phyloP scores from a whole-genome alignment of 73 alveolate species.

The Paramecium tetraurelia region DNA sequence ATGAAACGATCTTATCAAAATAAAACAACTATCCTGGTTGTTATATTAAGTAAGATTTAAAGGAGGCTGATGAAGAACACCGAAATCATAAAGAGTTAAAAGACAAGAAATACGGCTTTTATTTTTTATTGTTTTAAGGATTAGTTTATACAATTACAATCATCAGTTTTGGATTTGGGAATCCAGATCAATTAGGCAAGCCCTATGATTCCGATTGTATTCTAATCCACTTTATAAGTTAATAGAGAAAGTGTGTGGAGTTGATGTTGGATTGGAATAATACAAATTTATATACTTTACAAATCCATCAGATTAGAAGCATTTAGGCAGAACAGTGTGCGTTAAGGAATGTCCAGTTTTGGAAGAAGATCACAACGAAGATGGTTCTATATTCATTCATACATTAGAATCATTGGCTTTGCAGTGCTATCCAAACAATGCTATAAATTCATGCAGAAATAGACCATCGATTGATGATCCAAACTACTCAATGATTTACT shows the following conservation, averaged over 20 bases:
- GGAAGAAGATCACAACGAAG: neutral
- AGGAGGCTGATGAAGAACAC: neutral
- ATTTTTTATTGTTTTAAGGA: slow-evolving; percentile 24
- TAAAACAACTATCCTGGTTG: neutral
- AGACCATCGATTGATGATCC: slow-evolving; percentile 29
- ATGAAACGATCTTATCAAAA: neutral
- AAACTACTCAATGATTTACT: neutral
- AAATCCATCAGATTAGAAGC: neutral
- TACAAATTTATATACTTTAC: neutral
- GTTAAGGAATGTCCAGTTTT: neutral
- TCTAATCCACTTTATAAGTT: neutral
- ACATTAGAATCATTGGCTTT: neutral
- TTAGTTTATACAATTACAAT: neutral
- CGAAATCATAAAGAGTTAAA: neutral
- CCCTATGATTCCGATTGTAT: slow-evolving; percentile 9
- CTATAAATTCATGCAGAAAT: neutral
- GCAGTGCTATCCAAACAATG: neutral
- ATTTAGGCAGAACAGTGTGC: neutral
- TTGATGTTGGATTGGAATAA: neutral
- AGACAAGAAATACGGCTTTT: neutral
- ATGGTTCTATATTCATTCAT: neutral
- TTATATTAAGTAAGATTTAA: neutral
- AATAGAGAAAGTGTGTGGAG: slow-evolving; percentile 15
- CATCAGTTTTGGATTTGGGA: slow-evolving; percentile 17
- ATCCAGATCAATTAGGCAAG: slow-evolving; percentile 3